Conservation (phyloP, 257 asterid species). For the Rhazya stricta region DNA sequence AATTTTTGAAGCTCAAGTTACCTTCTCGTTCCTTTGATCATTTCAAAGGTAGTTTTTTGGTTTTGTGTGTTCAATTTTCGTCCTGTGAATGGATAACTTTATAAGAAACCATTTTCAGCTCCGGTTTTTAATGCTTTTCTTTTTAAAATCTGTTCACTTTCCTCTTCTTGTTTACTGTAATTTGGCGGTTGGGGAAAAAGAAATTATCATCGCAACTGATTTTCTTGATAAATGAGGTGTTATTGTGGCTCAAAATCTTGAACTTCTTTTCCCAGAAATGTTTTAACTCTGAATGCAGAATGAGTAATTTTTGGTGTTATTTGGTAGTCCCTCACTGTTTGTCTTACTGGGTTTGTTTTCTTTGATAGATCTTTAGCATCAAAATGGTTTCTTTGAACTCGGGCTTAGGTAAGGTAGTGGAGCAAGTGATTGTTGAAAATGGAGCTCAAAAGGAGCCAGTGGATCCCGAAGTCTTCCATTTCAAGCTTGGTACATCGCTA, state of each 20-base stretch:
- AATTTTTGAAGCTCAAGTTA: not conserved
- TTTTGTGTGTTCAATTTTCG: not conserved
- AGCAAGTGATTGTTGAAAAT: constrained; percentile 21
- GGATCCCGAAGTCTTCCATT: constrained; percentile 36
- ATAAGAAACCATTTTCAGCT: not conserved
- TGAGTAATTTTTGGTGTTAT: not conserved
- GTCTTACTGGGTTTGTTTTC: not conserved
- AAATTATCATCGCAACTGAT: not conserved
- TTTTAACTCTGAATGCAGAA: not conserved
- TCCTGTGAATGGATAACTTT: not conserved
- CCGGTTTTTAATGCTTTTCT: too few species aligned
- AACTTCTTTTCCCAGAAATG: not conserved
- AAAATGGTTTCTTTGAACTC: constrained; percentile 1
- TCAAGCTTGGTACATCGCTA: constrained; percentile 41
- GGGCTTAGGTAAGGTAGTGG: not conserved
- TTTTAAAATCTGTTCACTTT: not conserved
- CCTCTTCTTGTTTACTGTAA: not conserved
- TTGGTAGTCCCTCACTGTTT: not conserved
- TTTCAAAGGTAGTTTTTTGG: not conserved
- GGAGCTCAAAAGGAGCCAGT: constrained; percentile 36
- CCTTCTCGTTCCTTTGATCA: not conserved
- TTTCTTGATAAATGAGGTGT: not conserved
- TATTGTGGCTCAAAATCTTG: not conserved
- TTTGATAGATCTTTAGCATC: not conserved
- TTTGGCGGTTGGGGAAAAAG: not conserved